Base-by-base conservation (phyloP, 768 basidiomycete species). In the Amanita molliuscula region DNA sequence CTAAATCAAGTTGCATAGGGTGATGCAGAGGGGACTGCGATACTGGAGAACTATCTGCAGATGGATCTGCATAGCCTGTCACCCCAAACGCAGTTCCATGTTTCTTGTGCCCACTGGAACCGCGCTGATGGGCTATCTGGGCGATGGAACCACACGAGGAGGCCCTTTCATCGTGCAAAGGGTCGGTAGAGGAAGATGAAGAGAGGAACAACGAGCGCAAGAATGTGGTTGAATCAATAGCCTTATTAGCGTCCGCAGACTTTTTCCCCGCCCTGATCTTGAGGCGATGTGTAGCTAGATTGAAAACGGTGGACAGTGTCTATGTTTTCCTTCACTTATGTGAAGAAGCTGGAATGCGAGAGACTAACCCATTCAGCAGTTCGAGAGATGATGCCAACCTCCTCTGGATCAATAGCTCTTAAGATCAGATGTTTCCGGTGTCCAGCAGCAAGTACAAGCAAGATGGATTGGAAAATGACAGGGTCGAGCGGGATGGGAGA, bases 181-280 rank as follows among this genome's bases (percentile, higher is more conserved):
- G 37, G 6, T 48, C 47, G 4, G 35, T n/a, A 5, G 35, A 38
- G 25, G 46, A 47, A 4, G 34, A 15, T 10, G 47, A 13, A 3
- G 35, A n/a, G 8, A 48, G 47, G 37, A 48, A 48, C n/a, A 48
- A 9, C 1, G 47, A 48, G 21, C 47, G 47, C 15, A 48, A 37
- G 20, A 48, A 48, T 1, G 37, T 15, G 21, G 35, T 23, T 3
- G 47, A 26, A 25, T 33, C 31, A 13, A 13, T 33, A 11, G 20
- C 7, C 6, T 18, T n/a, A 20, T 15, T 26, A 15, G 26, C 16
- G 29, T 41, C 28, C 16, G 13, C 13, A 6, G 25, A n/a, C 16
- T 41, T 41, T 23, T 29, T 48, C 5, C 16, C 13, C 11, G 36
- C 8, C 18, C 36, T 25, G 36, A 48, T 33, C 35, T 40, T 48